Evolutionary conservation across 768 basidiomycete species (phyloP).

Genomic region (Boletus insuetus): DNA sequence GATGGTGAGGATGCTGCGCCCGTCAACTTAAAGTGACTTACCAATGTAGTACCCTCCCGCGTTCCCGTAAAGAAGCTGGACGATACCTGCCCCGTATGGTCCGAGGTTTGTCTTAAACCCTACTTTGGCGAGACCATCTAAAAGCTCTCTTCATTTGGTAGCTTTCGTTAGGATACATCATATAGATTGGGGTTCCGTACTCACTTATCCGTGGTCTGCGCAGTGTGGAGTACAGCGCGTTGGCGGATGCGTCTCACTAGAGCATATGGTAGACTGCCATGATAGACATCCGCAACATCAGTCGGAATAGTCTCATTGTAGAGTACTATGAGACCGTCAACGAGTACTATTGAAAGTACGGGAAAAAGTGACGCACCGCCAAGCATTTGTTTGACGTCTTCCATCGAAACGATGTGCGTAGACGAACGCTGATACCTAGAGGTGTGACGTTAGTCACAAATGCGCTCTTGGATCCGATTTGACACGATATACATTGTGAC

Average conservation of each 20-base stretch:
- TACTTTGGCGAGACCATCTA: slow-evolving; percentile 36
- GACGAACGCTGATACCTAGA: neutral
- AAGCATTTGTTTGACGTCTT: neutral
- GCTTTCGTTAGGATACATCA: neutral
- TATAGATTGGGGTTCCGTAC: neutral
- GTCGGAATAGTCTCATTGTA: slow-evolving; percentile 9
- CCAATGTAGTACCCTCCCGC: slow-evolving; percentile 43
- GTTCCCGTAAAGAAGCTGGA: slow-evolving; percentile 24
- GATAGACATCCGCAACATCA: slow-evolving; percentile 22
- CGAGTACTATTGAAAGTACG: neutral
- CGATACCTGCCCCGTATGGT: slow-evolving; percentile 31
- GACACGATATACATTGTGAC: slow-evolving; percentile 22
- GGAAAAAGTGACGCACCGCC: neutral
- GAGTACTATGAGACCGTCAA: neutral
- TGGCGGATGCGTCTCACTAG: slow-evolving; percentile 18
- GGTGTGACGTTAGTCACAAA: neutral
- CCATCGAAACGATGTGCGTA: neutral
- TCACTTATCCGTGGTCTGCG: slow-evolving; percentile 28
- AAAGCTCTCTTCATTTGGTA: slow-evolving; percentile 27
- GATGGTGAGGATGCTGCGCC: neutral
- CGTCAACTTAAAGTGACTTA: neutral
- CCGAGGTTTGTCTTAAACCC: slow-evolving; percentile 40
- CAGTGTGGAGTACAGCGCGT: slow-evolving; percentile 12
- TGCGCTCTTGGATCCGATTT: neutral
- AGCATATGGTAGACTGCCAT: slow-evolving; percentile 14